Base-by-base conservation (phyloP, 768 basidiomycete species). In the Lactifluus subvellereus region DNA sequence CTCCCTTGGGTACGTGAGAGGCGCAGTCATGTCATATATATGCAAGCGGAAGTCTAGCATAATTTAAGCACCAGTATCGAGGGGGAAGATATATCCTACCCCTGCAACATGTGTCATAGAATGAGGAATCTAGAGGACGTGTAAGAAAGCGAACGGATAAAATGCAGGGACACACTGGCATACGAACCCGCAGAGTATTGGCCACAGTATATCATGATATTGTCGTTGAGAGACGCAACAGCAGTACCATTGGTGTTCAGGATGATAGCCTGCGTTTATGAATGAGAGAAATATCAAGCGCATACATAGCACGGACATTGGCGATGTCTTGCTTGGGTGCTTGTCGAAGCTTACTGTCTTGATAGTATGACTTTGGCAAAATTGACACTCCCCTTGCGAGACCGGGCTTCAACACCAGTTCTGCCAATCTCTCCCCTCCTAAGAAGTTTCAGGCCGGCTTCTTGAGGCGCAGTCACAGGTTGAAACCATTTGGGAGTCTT, bases 41-140 rank as follows among this genome's bases (percentile, higher is more conserved):
- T 97, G 91, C 30, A 98, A 77, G 42, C 84, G 83, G 70, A 95
- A 98, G 73, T 96, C 93, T 89, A 72, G 60, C 56, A 55, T 53
- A 55, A 22, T n/a, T 54, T 64, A 33, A 37, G 51, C 38, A 37
- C 20, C 20, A 37, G 53, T 14, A n/a, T 40, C 1, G 16, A 22
- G 45, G 43, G 60, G 43, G 33, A 43, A 9, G 22, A 59, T 14
- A 33, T 6, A 71, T 57, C 35, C 0, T 61, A 88, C 89, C 89
- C 82, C 90, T 87, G 50, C 84, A 85, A 68, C 94, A 96, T 4
- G 94, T 94, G 72, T 97, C 97, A 72, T 91, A 98, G 73, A 97
- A 95, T 0, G 88, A 86, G 0, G 91, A 89, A 71, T 94, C 92
- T 90, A 52, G 57, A 30, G 13, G 20, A 49, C 40, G 20, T 20